A percentile compares a stretch with the other conserved stretches of the same genome.
phyloP scores from a whole-genome alignment of 768 basidiomycete species.

The Amanita fuliginea region DNA sequence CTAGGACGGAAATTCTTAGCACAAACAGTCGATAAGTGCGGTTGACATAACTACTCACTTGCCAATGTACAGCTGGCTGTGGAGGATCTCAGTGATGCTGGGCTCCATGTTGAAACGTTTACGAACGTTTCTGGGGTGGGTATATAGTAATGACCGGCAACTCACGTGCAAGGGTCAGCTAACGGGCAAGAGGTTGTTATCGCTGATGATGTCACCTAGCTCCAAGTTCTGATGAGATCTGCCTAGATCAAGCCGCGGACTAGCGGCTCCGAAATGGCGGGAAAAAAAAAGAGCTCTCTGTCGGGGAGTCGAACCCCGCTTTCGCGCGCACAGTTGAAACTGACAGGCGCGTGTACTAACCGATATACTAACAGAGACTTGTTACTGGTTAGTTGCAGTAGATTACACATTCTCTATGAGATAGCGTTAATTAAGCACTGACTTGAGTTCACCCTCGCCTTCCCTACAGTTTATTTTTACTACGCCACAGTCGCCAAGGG shows the following conservation, averaged over 20 bases:
- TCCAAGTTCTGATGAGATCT: no score
- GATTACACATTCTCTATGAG: neutral
- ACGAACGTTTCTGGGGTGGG: neutral
- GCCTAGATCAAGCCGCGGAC: no score
- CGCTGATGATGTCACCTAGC: no score
- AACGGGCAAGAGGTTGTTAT: no score
- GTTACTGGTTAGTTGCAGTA: neutral
- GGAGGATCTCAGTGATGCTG: neutral
- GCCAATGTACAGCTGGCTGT: neutral
- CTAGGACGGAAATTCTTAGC: constrained; percentile 13
- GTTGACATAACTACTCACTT: neutral
- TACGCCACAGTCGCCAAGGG: neutral
- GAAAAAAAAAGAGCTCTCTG: constrained; percentile 7
- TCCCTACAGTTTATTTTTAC: neutral
- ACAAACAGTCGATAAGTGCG: neutral
- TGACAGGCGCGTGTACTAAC: constrained; percentile 10
- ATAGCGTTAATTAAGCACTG: no score
- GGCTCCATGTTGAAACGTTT: neutral
- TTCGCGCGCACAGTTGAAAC: constrained; percentile 1
- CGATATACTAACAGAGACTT: constrained; percentile 10
- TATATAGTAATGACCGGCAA: neutral
- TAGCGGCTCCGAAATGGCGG: neutral
- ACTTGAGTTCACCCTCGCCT: neutral
- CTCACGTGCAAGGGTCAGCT: neutral
- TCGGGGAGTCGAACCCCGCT: constrained; percentile 11